These are phyloP conservation scores for Neobulgaria alba DNA, from an alignment of 2,329 filamentous ascomycete species.

Conservation along the genomic window DNA sequence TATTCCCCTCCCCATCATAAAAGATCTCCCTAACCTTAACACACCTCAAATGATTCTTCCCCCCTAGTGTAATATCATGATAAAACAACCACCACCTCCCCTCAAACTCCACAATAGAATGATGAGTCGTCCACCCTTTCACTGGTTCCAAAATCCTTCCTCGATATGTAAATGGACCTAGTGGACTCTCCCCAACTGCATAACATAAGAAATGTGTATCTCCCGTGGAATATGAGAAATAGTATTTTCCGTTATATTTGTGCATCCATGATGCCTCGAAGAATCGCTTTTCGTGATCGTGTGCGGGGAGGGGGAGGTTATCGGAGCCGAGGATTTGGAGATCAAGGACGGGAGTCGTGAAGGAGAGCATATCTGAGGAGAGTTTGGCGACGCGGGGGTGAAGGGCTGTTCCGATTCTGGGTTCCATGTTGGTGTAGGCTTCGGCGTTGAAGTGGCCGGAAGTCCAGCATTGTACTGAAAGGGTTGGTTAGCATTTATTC, in stretches of 20 bases:
- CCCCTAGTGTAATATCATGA: conserved; percentile 63
- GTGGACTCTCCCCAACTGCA: conserved; percentile 53
- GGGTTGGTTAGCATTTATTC: background rate
- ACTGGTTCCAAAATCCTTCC: conserved; percentile 69
- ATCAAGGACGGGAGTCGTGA: conserved; percentile 47
- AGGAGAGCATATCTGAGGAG: conserved; percentile 55
- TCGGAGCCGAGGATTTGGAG: conserved; percentile 56
- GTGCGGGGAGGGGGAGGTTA: conserved; percentile 49
- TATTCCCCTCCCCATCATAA: conserved; percentile 58
- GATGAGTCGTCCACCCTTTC: conserved; percentile 73
- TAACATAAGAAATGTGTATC: conserved; percentile 70
- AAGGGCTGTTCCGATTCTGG: conserved; percentile 50
- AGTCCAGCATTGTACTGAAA: conserved; percentile 63
- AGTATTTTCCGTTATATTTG: conserved; percentile 60
- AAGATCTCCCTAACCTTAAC: conserved; percentile 71
- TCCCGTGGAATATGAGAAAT: conserved; percentile 71
- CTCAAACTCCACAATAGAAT: conserved; percentile 67
- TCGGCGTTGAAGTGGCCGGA: conserved; percentile 44
- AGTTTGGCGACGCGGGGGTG: conserved; percentile 59
- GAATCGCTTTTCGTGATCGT: conserved; percentile 67
- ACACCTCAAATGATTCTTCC: conserved; percentile 61
- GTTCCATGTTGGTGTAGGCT: conserved; percentile 50
- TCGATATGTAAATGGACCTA: conserved; percentile 65
- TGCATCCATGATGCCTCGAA: conserved; percentile 79
- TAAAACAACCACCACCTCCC: conserved; percentile 69